These are phyloP conservation scores for Diaporthe sp. DNA, from an alignment of 2,329 filamentous ascomycete genomes.

Conservation along the genomic window DNA sequence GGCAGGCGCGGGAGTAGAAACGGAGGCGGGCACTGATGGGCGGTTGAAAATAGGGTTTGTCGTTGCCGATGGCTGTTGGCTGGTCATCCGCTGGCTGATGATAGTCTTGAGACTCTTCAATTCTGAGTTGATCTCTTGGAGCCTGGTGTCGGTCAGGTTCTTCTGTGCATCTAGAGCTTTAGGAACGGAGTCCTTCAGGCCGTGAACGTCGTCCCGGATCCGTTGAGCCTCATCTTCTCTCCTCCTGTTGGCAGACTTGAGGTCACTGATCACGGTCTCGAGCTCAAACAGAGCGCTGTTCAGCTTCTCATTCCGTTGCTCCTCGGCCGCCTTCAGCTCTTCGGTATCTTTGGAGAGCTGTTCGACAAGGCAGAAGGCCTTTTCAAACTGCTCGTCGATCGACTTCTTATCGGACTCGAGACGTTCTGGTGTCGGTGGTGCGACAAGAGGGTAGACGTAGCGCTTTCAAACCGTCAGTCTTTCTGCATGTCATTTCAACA, in stretches of 20 bases:
- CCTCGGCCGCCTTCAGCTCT: conserved; percentile 86
- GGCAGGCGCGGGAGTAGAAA: conserved; percentile 44
- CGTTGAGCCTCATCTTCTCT: conserved; percentile 90
- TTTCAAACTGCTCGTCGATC: conserved; percentile 94
- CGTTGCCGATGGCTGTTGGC: conserved; percentile 42
- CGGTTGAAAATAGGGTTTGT: conserved; percentile 47
- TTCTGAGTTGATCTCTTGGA: conserved; percentile 89
- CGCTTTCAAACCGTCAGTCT: conserved; percentile 64
- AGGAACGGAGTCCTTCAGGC: conserved; percentile 86
- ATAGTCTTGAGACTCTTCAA: conserved; percentile 93
- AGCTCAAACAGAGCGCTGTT: conserved; percentile 87
- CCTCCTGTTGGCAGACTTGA: conserved; percentile 84
- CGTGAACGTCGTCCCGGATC: conserved; percentile 87
- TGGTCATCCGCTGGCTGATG: conserved; percentile 73
- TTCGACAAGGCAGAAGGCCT: conserved; percentile 90
- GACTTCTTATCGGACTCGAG: conserved; percentile 93
- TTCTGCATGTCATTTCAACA: too few relatives aligned
- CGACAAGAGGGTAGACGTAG: conserved; percentile 91
- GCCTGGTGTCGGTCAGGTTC: conserved; percentile 81
- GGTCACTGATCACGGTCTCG: conserved; percentile 82
- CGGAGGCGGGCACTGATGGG: conserved; percentile 42
- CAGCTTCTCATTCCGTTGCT: conserved; percentile 84
- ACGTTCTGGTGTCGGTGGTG: conserved; percentile 93
- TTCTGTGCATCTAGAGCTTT: conserved; percentile 91
- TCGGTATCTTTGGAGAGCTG: conserved; percentile 93